Conservation (phyloP, 345 rosid species). For the Eucalyptus grandis region DNA sequence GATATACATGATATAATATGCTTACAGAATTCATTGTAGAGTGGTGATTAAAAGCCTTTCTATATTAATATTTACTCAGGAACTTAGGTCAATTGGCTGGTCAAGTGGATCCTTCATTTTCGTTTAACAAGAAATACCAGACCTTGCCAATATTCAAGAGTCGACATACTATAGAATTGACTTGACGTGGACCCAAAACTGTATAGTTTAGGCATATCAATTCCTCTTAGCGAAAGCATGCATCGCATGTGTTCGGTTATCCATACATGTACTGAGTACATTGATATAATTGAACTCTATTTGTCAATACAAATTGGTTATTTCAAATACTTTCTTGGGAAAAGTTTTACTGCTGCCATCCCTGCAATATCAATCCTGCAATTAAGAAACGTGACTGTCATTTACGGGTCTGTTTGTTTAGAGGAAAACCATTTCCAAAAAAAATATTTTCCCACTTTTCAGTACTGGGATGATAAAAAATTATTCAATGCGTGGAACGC, state of each 20-base stretch:
- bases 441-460: too few relatives aligned
- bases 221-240: neutral
- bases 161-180: neutral
- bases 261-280: neutral
- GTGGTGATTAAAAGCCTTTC: neutral
- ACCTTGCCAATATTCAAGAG: neutral
- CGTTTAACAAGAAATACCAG: neutral
- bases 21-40: neutral
- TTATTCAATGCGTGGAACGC: too few relatives aligned
- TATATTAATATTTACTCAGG: neutral
- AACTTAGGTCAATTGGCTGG: neutral
- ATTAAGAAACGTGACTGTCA: neutral
- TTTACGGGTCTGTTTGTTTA: neutral
- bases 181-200: neutral
- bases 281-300: neutral
- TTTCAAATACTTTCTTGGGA: neutral
- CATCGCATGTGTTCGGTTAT: neutral
- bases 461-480: too few relatives aligned
- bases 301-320: neutral
- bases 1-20: neutral
- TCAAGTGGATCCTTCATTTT: neutral
- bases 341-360: neutral
- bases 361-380: neutral
- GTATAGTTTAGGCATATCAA: neutral
- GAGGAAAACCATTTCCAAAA: too few relatives aligned